phyloP scores from a whole-genome alignment of 2,329 filamentous ascomycete species.

The Hymenoscyphus scutula region DNA sequence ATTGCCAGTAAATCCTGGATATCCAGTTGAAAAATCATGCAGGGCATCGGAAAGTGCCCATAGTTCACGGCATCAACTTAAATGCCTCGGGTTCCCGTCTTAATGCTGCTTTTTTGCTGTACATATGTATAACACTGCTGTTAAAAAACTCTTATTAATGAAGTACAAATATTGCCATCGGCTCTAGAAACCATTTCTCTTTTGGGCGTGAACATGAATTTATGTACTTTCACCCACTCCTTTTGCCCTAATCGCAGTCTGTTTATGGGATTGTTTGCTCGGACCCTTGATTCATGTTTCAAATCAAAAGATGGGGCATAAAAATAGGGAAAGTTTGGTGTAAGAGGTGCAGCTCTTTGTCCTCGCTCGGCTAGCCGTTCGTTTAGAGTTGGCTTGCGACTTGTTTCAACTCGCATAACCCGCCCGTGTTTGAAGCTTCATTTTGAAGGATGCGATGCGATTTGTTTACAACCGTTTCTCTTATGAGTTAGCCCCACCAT shows the following conservation, averaged over 20 bases:
- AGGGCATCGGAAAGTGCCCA: neutral
- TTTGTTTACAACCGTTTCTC: neutral
- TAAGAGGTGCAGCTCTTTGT: neutral
- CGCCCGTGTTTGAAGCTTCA: neutral
- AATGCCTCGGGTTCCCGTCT: neutral
- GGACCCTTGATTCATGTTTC: neutral
- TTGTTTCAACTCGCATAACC: neutral
- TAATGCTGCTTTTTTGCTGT: neutral
- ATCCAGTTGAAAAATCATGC: neutral
- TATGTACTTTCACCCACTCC: neutral
- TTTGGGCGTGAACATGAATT: neutral
- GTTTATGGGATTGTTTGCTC: neutral
- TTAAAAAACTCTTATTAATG: neutral
- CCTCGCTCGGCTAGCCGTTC: neutral
- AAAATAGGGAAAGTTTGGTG: neutral
- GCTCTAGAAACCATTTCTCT: neutral
- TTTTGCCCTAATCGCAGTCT: neutral
- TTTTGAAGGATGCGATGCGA: neutral
- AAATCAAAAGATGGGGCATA: neutral
- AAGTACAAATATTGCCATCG: neutral
- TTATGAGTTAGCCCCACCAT: neutral
- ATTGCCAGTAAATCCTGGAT: neutral
- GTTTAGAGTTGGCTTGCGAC: neutral
- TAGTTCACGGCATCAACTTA: neutral
- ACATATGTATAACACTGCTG: neutral